phyloP scores from a whole-genome alignment of 2,329 filamentous ascomycete genomes.

The Chaetomium globosum region DNA sequence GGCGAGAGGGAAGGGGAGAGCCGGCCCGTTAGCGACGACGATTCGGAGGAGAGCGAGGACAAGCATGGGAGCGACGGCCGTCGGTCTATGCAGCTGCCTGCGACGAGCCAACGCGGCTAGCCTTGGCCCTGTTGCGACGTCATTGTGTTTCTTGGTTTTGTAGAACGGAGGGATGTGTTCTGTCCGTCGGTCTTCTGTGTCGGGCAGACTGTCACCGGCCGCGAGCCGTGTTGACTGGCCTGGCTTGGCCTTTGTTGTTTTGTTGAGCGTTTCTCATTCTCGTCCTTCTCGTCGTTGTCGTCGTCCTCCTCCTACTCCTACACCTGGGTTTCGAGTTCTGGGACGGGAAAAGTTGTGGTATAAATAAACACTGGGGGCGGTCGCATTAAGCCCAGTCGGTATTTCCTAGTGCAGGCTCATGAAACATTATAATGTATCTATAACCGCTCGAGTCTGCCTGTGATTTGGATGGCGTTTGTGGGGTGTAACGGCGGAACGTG shows the following conservation, averaged over 20 bases:
- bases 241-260: not conserved
- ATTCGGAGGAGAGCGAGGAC: slow-evolving; percentile 42
- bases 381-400: not conserved
- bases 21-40: slow-evolving; percentile 35
- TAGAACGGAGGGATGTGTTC: not conserved
- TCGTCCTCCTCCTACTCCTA: not conserved
- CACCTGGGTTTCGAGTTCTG: not conserved
- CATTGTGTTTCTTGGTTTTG: not conserved
- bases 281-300: no score
- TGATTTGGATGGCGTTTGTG: not conserved
- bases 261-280: not conserved
- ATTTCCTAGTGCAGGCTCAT: slow-evolving; percentile 1
- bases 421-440: slow-evolving; percentile 8
- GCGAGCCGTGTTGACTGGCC: not conserved
- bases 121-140: not conserved
- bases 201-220: no score
- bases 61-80: slow-evolving; percentile 16
- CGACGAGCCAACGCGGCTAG: slow-evolving; percentile 22
- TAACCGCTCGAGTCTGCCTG: not conserved
- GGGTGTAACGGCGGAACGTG: not conserved
- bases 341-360: slow-evolving; percentile 5
- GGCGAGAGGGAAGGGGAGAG: slow-evolving; percentile 34
- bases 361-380: not conserved
- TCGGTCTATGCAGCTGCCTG: slow-evolving; percentile 9
- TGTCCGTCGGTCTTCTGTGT: not conserved